Base-by-base conservation (phyloP, 768 basidiomycete genomes). In the Psilocybe cubensis region DNA sequence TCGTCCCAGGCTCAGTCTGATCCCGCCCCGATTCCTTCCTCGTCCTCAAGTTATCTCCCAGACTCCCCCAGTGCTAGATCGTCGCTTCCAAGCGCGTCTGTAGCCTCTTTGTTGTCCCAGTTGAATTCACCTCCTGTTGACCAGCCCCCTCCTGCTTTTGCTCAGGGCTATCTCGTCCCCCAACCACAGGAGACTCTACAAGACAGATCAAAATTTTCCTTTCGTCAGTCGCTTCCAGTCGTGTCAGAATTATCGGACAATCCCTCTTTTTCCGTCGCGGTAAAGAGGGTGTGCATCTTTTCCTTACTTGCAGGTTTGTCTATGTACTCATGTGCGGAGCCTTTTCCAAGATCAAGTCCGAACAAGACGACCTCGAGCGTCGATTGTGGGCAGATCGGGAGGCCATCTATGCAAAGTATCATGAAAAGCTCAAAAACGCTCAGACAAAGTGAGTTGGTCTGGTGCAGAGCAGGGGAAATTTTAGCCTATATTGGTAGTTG, bases 381-480 rank as follows among this genome's bases (percentile, higher is more conserved):
- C 79, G 79, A 56, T 70, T 93, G 31, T 92, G 83, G 85, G 78
- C 83, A 56, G 90, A 90, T 62, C 79, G 92, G 52, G 74, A 76
- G 28, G 76, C 75, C 4, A 84, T 94, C 56, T 79, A 83, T 52
- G 74, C 72, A 58, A 86, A 84, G 63, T 87, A 91, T 58, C 84
- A 89, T 60, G 84, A 87, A 42, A 92, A 85, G 71, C 81, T 91
- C 59, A 84, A 86, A 61, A 76, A 86, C 23, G 85, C 88, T 17
- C 78, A 76, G 59, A 87, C 81, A 23, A 91, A 87, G 89, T 89
- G 64, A 49, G 84, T 57, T 8, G n/a, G 60, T 17, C 53, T 38
- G 51, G 27, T 61, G 41, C 54, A 33, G 46, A 25, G 7, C 21
- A 20, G 23, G 17, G 3, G 28, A 31, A 29, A 29, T 51, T 17